phyloP scores from a whole-genome alignment of 2,329 filamentous ascomycete genomes.

The Sarocladium strictum region DNA sequence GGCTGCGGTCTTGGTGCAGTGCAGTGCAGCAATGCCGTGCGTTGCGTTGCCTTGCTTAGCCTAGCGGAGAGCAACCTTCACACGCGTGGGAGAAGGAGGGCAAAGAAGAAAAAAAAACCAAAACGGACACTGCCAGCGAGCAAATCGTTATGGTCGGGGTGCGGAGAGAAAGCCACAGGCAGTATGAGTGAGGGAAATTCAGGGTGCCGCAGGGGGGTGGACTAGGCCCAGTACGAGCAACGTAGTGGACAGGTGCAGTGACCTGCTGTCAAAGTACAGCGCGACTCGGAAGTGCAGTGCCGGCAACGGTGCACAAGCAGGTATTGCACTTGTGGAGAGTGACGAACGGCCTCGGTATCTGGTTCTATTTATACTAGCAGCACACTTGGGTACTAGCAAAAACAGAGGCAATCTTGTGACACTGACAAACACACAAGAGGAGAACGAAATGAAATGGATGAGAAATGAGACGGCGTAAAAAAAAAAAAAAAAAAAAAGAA shows the following conservation, averaged over 20 bases:
- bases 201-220: too few species aligned
- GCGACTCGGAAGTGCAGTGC: constrained; percentile 8
- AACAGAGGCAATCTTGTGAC: background rate
- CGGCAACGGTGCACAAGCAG: background rate
- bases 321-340: background rate
- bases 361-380: background rate
- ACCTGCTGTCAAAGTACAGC: background rate
- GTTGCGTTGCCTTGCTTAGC: too few species aligned
- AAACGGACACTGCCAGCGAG: too few species aligned
- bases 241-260: background rate
- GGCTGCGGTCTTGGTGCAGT: too few species aligned
- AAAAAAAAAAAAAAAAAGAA: too few species aligned
- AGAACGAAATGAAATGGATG: too few species aligned
- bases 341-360: background rate
- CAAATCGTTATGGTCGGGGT: too few species aligned
- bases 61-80: too few species aligned
- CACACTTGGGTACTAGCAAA: background rate
- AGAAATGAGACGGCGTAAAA: too few species aligned
- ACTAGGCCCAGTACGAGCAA: too few species aligned
- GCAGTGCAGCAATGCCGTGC: too few species aligned
- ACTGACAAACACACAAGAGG: background rate
- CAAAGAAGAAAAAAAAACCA: too few species aligned
- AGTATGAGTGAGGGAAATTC: constrained; percentile 1
- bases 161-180: background rate
- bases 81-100: background rate